Evolutionary conservation across 2,329 filamentous ascomycete species (phyloP), one percentile per base, ranked within the genome.

Genomic region (Ophiocordyceps camponoti-rufipedis): DNA sequence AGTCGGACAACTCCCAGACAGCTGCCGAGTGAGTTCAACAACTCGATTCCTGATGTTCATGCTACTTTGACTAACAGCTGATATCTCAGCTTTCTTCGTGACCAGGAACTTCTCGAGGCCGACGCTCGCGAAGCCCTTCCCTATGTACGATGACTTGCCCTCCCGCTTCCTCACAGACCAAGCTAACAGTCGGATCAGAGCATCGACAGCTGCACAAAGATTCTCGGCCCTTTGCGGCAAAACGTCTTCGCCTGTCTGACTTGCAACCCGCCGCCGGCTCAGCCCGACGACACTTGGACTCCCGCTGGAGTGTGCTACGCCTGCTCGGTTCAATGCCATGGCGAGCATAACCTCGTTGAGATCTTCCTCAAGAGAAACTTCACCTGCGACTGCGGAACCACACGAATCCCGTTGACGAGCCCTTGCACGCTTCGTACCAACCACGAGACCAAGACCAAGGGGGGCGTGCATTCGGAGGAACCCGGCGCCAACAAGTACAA

Each of bases 341-440:
- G 91, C 53, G 88, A 96, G 57, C 91, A 98, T 60, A 83, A 75
- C 1, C 77, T 98, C 28, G 91, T 96, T 44, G 91, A 98, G 64
- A 82, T 98, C 18, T 98, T 98, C 66, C 82, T 77, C 58, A 96
- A 95, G 67, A 80, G 93, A 56, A 81, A 94, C 63, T 96, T 98
- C 56, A 85, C 85, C 39, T 98, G 91, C 65, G 91, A 98, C 61
- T 98, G 91, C 56, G 91, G 91, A 28, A 95, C 88, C 0, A 86
- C 80, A 41, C 79, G 89, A 44, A 71, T 94, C 28, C 75, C 79
- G 0, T 66, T 72, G 1, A 77, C 72, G 3, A 80, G 75, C 45
- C 80, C 84, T 18, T 98, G 91, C 58, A 77, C 69, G 0, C 66
- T 98, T 46, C 82, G 88, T 41, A 62, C 80, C 48, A 80, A 94